Evolutionary conservation across 1,284 basidiomycete genomes (phyloP), one percentile per base, ranked within the genome.

Genomic region (Puccinia hordei): DNA sequence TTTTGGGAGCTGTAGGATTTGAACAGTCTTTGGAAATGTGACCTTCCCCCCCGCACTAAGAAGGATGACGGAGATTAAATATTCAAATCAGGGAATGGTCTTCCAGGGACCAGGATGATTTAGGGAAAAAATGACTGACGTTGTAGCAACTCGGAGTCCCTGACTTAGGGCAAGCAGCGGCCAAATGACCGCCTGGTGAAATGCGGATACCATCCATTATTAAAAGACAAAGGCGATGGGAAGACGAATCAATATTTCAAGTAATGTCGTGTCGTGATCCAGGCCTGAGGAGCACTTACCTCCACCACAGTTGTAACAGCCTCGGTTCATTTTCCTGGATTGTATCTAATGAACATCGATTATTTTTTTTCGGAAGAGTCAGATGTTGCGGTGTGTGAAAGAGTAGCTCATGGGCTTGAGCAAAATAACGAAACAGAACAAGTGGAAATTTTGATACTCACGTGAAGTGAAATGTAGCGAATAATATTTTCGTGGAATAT

Each of bases 71-170:
- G 24, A 13, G 46, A n/a, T 44, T 15, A 22, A 38, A 35, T 27
- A 24, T 22, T 44, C 38, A 44, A 69, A 12, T 35, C 13, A 33
- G 66, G 35, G 38, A 72, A 30, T n/a, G 69, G 3, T 24, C n/a
- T 30, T 51, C 2, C 9, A 33, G 13, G n/a, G n/a, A 27, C 10
- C n/a, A 51, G n/a, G 53, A 27, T 2, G 19, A 22, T 22, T 19
- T 30, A 53, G 35, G n/a, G 17, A n/a, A 53, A 71, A 33, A 15
- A 38, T 30, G 22, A 73, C 61, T 38, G 24, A 73, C 72, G 49
- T 73, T 80, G 71, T 80, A 80, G 53, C 78, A 80, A 41, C 69
- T 73, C 41, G 71, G 78, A 51, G 78, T 80, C 24, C 78, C 78
- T 24, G 78, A 71, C 57, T 80, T 55, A 17, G 78, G 78, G 22